A percentile compares a stretch with the other conserved stretches of the same genome.
These are phyloP conservation scores for Cystobasidiopsis lactophilus DNA, from an alignment of 768 basidiomycete species.

Conservation along the genomic window DNA sequence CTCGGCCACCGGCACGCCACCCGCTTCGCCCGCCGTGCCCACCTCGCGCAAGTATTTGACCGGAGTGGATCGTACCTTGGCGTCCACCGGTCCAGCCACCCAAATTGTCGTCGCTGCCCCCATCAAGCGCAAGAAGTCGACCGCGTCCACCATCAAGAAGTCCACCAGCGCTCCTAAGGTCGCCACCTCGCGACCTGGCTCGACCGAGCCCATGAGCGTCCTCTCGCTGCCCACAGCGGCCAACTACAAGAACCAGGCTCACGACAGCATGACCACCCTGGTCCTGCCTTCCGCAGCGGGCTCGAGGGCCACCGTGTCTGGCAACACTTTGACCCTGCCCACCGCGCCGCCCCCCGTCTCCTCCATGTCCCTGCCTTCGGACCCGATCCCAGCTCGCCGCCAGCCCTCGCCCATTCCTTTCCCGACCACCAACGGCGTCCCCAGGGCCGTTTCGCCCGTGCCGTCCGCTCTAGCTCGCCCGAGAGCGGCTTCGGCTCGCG, in stretches of 20 bases:
- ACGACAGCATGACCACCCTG: not conserved
- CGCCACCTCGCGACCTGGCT: not conserved
- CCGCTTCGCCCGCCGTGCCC: too few species aligned
- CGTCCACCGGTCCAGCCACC: not conserved
- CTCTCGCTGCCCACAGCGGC: not conserved
- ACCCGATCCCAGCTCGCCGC: too few species aligned
- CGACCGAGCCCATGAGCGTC: not conserved
- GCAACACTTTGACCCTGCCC: not conserved
- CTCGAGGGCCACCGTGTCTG: not conserved
- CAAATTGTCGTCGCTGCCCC: not conserved
- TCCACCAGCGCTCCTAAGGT: not conserved
- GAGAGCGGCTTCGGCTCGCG: not conserved
- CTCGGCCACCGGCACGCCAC: not conserved
- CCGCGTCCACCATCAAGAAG: not conserved
- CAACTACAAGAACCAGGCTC: not conserved
- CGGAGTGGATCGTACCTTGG: not conserved
- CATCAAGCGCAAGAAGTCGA: constrained; percentile 9
- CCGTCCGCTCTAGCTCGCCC: not conserved
- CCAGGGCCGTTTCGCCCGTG: not conserved
- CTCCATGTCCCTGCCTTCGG: not conserved
- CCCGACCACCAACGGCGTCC: not conserved
- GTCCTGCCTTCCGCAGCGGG: not conserved
- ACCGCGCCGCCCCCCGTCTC: not conserved
- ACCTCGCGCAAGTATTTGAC: not conserved
- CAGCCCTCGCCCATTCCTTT: not conserved